Evolutionary conservation across 441 rosid genomes (phyloP).

Genomic region (Theobroma grandiflorum): DNA sequence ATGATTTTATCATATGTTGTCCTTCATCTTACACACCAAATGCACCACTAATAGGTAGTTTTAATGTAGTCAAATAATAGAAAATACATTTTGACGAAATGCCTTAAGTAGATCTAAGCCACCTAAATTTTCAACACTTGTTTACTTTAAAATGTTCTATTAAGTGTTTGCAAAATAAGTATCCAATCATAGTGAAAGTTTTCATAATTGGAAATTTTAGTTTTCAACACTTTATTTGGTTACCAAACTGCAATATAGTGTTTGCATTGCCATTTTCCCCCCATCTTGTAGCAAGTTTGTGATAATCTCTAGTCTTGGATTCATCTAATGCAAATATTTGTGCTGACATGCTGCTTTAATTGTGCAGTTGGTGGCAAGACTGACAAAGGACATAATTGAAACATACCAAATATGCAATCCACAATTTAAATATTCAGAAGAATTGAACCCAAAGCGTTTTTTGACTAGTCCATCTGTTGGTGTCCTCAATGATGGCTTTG

Average conservation of each 20-base stretch:
- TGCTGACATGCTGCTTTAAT: conserved; percentile 42
- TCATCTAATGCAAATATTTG: conserved; percentile 35
- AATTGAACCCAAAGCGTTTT: conserved; percentile 94
- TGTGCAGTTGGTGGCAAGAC: conserved; percentile 88
- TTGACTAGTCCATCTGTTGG: conserved; percentile 95
- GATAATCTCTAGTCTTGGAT: conserved; percentile 9
- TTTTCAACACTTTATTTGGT: conserved; percentile 14
- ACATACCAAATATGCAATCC: conserved; percentile 93
- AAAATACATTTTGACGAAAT: neutral
- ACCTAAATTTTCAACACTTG: conserved; percentile 2
- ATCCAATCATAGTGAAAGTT: neutral
- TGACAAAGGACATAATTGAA: conserved; percentile 92
- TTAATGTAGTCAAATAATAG: conserved; percentile 2
- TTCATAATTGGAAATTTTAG: neutral
- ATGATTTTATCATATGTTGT: neutral
- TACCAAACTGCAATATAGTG: neutral
- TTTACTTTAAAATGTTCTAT: conserved; percentile 14
- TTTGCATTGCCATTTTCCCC: neutral
- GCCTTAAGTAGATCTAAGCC: neutral
- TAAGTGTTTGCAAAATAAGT: neutral
- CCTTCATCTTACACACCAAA: neutral
- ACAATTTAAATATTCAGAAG: conserved; percentile 91
- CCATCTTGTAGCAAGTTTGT: conserved; percentile 7
- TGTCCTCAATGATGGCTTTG: conserved; percentile 94
- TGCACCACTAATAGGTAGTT: neutral